Conservation (phyloP, 495 filamentous ascomycete species). For the Penicillium salamii region DNA sequence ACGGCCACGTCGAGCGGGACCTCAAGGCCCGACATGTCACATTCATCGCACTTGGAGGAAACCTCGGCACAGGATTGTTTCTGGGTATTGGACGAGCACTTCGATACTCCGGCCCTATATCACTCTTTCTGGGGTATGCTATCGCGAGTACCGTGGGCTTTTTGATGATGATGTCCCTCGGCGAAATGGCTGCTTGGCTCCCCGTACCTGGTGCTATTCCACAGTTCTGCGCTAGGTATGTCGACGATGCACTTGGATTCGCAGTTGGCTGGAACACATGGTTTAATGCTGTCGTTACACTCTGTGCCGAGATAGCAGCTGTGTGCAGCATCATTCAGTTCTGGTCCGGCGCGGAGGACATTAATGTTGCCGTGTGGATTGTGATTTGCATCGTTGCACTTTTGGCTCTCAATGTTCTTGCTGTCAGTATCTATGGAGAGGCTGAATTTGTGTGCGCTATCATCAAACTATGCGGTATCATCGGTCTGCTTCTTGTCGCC, state of each 20-base stretch:
- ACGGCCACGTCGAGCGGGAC: too few species aligned
- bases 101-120: slow-evolving; percentile 57
- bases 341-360: slow-evolving; percentile 36
- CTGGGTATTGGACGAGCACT: slow-evolving; percentile 52
- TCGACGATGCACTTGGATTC: slow-evolving; percentile 30
- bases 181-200: slow-evolving; percentile 24
- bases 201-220: slow-evolving; percentile 28
- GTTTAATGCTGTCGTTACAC: slow-evolving; percentile 27
- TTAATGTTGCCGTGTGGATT: slow-evolving; percentile 37
- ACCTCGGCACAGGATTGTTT: slow-evolving; percentile 34
- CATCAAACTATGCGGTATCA: slow-evolving; percentile 38
- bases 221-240: slow-evolving; percentile 21
- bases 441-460: slow-evolving; percentile 39
- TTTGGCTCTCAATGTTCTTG: slow-evolving; percentile 39
- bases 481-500: too few species aligned
- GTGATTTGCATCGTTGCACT: slow-evolving; percentile 41
- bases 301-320: slow-evolving; percentile 33
- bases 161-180: slow-evolving; percentile 19
- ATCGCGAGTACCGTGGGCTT: slow-evolving; percentile 20
- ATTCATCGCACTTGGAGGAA: slow-evolving; percentile 45
- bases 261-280: slow-evolving; percentile 27
- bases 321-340: slow-evolving; percentile 46
- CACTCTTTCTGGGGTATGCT: slow-evolving; percentile 30
- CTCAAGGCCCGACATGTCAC: slow-evolving; percentile 36
- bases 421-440: slow-evolving; percentile 41